A percentile compares a stretch with the other conserved stretches of the same genome.
Conservation (phyloP, 2,329 filamentous ascomycete species). For the Fusarium veterinarium region DNA sequence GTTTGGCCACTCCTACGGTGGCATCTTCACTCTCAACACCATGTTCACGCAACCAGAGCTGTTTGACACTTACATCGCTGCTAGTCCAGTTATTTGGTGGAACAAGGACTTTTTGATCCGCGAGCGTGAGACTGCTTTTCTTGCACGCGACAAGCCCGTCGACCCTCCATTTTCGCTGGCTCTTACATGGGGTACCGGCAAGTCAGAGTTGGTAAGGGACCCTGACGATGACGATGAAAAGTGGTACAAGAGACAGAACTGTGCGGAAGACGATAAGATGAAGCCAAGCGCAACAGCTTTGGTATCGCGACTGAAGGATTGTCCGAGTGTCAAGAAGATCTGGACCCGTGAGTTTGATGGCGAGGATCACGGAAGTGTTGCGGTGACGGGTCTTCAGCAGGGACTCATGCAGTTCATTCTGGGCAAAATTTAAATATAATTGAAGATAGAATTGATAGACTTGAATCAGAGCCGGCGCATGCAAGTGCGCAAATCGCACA, state of each 20-base stretch:
- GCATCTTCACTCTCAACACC: slow-evolving; percentile 59
- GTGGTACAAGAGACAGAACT: slow-evolving; percentile 45
- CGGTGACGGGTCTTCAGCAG: slow-evolving; percentile 37
- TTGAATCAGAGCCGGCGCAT: not conserved
- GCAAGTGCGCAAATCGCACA: not conserved
- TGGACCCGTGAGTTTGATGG: slow-evolving; percentile 42
- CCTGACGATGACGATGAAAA: slow-evolving; percentile 46
- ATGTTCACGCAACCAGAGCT: slow-evolving; percentile 54
- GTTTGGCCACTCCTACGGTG: slow-evolving; percentile 63
- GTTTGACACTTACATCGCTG: slow-evolving; percentile 58
- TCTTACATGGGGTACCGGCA: slow-evolving; percentile 47
- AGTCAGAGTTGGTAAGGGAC: slow-evolving; percentile 46
- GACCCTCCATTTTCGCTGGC: slow-evolving; percentile 47
- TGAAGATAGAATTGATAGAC: not conserved
- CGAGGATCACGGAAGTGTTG: slow-evolving; percentile 44
- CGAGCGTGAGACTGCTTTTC: slow-evolving; percentile 47
- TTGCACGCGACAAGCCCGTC: slow-evolving; percentile 10
- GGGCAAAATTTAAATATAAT: slow-evolving; percentile 8
- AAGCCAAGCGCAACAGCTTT: slow-evolving; percentile 31
- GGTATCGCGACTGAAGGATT: slow-evolving; percentile 31
- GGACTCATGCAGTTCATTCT: slow-evolving; percentile 40
- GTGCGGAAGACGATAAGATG: slow-evolving; percentile 43
- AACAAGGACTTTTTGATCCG: slow-evolving; percentile 55
- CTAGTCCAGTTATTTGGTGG: slow-evolving; percentile 61
- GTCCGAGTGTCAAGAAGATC: slow-evolving; percentile 31